phyloP scores from a whole-genome alignment of 2,329 filamentous ascomycete genomes.

The Trichoderma harzianum region DNA sequence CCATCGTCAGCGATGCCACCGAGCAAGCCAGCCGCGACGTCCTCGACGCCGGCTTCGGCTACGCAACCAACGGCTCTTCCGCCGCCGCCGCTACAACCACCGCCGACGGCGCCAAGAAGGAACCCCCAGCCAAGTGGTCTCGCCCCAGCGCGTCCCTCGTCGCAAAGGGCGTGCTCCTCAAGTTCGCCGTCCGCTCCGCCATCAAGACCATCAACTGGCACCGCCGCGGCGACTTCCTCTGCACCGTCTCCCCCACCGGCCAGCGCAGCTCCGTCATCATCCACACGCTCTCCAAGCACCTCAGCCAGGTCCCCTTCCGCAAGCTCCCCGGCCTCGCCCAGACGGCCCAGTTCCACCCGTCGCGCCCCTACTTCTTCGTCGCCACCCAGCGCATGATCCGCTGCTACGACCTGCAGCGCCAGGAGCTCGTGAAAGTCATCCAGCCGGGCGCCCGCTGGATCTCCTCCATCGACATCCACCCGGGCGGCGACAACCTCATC shows the following conservation, averaged over 20 bases:
- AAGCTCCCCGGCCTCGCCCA: conserved; percentile 71
- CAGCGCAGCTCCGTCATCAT: conserved; percentile 82
- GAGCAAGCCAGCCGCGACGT: conserved; percentile 72
- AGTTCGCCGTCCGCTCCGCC: conserved; percentile 72
- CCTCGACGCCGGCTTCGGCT: conserved; percentile 88
- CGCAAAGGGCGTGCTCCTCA: conserved; percentile 73
- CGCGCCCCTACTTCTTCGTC: conserved; percentile 89
- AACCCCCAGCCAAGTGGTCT: conserved; percentile 76
- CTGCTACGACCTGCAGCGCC: conserved; percentile 87
- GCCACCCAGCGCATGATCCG: conserved; percentile 92
- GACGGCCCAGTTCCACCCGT: conserved; percentile 91
- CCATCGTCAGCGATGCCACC: conserved; percentile 67
- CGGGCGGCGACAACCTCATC: conserved; percentile 88
- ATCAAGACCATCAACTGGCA: conserved; percentile 94
- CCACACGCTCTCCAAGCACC: conserved; percentile 90
- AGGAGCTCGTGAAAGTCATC: conserved; percentile 88
- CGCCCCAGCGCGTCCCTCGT: conserved; percentile 72
- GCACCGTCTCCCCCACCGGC: conserved; percentile 80
- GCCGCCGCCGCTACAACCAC: conserved; percentile 35
- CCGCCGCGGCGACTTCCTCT: conserved; percentile 88
- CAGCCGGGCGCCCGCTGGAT: conserved; percentile 94
- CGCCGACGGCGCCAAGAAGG: conserved; percentile 61
- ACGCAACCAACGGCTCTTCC: conserved; percentile 68
- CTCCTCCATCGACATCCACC: conserved; percentile 88
- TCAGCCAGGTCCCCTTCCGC: conserved; percentile 92